A percentile compares a stretch with the other conserved stretches of the same genome.
These are phyloP conservation scores for Alectoria sarmentosa DNA, from an alignment of 495 filamentous ascomycete genomes.

Conservation along the genomic window DNA sequence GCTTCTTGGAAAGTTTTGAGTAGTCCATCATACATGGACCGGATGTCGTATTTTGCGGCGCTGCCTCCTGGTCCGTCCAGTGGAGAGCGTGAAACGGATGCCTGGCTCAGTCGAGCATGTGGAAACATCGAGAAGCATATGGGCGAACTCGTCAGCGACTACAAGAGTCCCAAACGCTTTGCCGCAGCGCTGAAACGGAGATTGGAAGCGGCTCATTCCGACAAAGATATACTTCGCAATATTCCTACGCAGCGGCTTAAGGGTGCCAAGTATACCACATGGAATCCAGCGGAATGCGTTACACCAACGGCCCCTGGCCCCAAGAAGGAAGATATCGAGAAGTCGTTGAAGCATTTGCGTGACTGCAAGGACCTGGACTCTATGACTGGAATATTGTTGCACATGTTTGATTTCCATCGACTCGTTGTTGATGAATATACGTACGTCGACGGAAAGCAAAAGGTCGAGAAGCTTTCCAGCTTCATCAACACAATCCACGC, in stretches of 20 bases:
- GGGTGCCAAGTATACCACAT: constrained; percentile 25
- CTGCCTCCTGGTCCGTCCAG: constrained; percentile 36
- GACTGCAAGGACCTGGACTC: not conserved
- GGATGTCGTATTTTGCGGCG: constrained; percentile 46
- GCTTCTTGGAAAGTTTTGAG: constrained; percentile 43
- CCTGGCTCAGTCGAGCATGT: constrained; percentile 47
- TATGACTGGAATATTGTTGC: constrained; percentile 37
- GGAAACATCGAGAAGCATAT: constrained; percentile 38
- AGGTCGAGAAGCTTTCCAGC: constrained; percentile 26
- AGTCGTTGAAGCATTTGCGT: not conserved
- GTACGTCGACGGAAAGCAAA: constrained; percentile 39
- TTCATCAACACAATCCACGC: constrained; percentile 32
- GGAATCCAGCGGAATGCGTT: constrained; percentile 14
- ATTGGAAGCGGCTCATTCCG: constrained; percentile 23
- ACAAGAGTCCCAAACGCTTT: constrained; percentile 27
- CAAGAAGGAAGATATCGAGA: not conserved
- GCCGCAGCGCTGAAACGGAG: constrained; percentile 28
- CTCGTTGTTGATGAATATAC: constrained; percentile 65
- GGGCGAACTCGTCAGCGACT: constrained; percentile 26
- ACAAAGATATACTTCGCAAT: constrained; percentile 17
- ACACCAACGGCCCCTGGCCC: constrained; percentile 3
- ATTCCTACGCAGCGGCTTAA: constrained; percentile 33
- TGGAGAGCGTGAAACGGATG: constrained; percentile 41
- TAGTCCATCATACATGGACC: constrained; percentile 40
- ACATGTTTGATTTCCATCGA: constrained; percentile 55